These are phyloP conservation scores for Penicillium sp. DNA, from an alignment of 2,329 filamentous ascomycete species.

Conservation along the genomic window DNA sequence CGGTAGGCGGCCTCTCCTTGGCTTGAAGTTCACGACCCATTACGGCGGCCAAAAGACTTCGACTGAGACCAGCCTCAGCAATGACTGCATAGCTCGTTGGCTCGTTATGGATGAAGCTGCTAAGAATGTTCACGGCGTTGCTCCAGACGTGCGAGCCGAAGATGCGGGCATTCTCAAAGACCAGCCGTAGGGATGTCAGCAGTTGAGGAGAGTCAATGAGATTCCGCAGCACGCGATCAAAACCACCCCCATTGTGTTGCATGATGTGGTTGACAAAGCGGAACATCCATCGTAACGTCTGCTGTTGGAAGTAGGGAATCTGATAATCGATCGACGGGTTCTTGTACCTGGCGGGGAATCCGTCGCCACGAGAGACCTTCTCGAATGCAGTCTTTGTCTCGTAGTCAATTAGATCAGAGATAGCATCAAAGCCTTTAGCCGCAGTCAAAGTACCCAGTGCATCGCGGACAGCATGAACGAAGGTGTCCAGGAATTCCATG, in stretches of 20 bases:
- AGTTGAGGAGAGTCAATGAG: conserved; percentile 90
- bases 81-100: conserved; percentile 97
- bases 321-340: conserved; percentile 89
- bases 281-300: conserved; percentile 88
- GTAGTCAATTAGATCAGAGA: conserved; percentile 81
- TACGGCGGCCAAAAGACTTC: conserved; percentile 80
- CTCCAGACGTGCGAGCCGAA: conserved; percentile 97
- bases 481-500: conserved; percentile 81
- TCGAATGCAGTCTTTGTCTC: conserved; percentile 72
- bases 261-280: conserved; percentile 98
- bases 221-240: conserved; percentile 87
- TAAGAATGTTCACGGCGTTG: conserved; percentile 85
- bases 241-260: conserved; percentile 77
- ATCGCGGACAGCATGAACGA: conserved; percentile 82
- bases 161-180: conserved; percentile 75
- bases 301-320: conserved; percentile 90
- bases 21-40: conserved; percentile 52
- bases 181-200: conserved; percentile 73
- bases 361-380: conserved; percentile 67
- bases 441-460: conserved; percentile 81
- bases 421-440: conserved; percentile 82
- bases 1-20: conserved; percentile 34
- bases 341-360: conserved; percentile 70
- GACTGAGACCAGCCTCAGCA: conserved; percentile 87
- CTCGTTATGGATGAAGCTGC: conserved; percentile 97